phyloP scores from a whole-genome alignment of 352 stramenopile species.

The Saprolegnia parasitica region DNA sequence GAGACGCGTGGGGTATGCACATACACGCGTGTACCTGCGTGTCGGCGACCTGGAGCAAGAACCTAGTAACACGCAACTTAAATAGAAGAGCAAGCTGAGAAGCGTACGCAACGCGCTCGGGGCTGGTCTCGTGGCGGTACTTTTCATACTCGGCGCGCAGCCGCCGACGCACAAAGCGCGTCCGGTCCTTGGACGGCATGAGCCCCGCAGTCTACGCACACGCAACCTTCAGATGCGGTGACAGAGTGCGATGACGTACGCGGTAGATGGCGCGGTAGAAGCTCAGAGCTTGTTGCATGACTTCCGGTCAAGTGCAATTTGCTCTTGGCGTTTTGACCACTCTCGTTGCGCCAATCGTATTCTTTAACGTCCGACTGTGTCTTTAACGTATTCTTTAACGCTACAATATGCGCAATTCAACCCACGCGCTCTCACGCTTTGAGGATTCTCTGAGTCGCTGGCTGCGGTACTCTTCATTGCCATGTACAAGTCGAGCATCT shows the following conservation, averaged over 20 bases:
- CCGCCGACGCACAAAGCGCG: slow-evolving; percentile 58
- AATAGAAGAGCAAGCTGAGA: not conserved
- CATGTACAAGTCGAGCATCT: too few species aligned
- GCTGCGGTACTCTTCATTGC: too few species aligned
- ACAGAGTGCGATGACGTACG: slow-evolving; percentile 33
- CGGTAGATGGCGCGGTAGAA: slow-evolving; percentile 76
- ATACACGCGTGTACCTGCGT: slow-evolving; percentile 40
- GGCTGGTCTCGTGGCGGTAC: slow-evolving; percentile 45
- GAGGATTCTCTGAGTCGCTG: too few species aligned
- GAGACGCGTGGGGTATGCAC: not conserved
- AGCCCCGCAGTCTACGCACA: slow-evolving; percentile 44
- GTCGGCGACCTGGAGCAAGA: slow-evolving; percentile 60
- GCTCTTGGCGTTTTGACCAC: not conserved
- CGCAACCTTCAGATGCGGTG: not conserved
- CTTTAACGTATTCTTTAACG: too few species aligned
- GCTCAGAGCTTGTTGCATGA: slow-evolving; percentile 38
- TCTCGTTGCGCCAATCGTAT: not conserved
- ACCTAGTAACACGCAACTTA: slow-evolving; percentile 33
- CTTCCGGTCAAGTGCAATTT: too few species aligned
- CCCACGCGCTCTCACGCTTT: too few species aligned
- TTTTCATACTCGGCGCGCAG: slow-evolving; percentile 70
- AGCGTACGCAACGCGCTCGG: slow-evolving; percentile 51
- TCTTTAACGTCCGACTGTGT: not conserved
- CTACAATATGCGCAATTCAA: too few species aligned
- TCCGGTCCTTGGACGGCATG: slow-evolving; percentile 63